A percentile compares a stretch with the other conserved stretches of the same genome.
Evolutionary conservation across 2,329 filamentous ascomycete genomes (phyloP).

Genomic region (Colletotrichum sp.): DNA sequence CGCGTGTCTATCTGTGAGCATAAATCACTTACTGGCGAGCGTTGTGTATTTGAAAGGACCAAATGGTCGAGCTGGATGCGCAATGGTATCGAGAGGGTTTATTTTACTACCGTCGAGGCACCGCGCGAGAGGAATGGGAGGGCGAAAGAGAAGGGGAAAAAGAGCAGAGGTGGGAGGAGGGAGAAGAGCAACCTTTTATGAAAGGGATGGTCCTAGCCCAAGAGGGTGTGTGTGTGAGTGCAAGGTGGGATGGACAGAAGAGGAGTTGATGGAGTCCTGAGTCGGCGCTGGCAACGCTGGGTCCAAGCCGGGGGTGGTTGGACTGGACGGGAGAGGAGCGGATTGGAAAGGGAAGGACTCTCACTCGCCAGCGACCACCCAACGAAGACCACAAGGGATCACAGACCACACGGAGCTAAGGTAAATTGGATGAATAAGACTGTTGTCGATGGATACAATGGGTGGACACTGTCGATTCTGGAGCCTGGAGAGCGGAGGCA

Average conservation of each 20-base stretch:
- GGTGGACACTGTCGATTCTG: neutral
- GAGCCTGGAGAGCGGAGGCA: neutral
- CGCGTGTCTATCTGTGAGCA: neutral
- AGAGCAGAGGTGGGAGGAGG: constrained; percentile 4
- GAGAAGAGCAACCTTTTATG: constrained; percentile 19
- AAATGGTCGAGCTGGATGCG: constrained; percentile 5
- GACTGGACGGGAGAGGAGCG: neutral
- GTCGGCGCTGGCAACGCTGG: constrained; percentile 19
- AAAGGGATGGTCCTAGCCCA: constrained; percentile 6
- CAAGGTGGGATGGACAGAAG: neutral
- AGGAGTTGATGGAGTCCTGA: constrained; percentile 12
- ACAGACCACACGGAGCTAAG: constrained; percentile 3
- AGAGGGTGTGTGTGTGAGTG: neutral
- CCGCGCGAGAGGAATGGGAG: constrained; percentile 19
- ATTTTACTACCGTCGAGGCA: constrained; percentile 21
- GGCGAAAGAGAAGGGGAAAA: constrained; percentile 9
- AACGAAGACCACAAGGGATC: neutral
- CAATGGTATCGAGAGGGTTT: constrained; percentile 23
- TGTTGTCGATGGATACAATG: constrained; percentile 5
- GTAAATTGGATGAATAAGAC: constrained; percentile 15
- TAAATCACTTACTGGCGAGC: constrained; percentile 13
- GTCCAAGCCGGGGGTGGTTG: constrained; percentile 11
- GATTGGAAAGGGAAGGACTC: neutral
- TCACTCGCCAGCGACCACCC: constrained; percentile 7
- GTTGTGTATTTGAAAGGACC: constrained; percentile 2